Evolutionary conservation across 2,329 filamentous ascomycete species (phyloP).

Genomic region (Fusarium burgessii): DNA sequence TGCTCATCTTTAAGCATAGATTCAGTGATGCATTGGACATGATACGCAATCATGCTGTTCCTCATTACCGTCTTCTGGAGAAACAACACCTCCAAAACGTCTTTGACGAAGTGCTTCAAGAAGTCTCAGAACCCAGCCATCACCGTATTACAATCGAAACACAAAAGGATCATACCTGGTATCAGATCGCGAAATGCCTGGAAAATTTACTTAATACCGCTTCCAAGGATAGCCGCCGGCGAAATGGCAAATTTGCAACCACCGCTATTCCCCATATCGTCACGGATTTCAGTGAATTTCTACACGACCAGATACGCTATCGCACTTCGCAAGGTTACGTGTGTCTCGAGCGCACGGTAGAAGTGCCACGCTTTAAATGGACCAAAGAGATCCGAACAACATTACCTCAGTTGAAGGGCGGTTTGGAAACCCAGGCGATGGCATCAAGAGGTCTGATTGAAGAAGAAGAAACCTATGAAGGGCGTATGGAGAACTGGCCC

Average conservation of each 20-base stretch:
- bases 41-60: conserved; percentile 57
- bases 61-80: conserved; percentile 50
- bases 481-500: conserved; percentile 41
- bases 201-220: conserved; percentile 44
- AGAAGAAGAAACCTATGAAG: conserved; percentile 20
- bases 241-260: conserved; percentile 38
- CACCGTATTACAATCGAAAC: conserved; percentile 48
- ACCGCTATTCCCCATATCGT: conserved; percentile 49
- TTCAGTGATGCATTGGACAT: conserved; percentile 51
- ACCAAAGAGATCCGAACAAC: conserved; percentile 38
- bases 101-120: conserved; percentile 51
- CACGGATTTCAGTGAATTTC: conserved; percentile 51
- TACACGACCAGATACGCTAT: conserved; percentile 49
- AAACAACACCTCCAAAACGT: conserved; percentile 46
- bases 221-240: conserved; percentile 38
- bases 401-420: conserved; percentile 44
- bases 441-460: conserved; percentile 27
- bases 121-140: conserved; percentile 22
- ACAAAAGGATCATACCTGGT: conserved; percentile 50
- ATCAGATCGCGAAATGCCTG: conserved; percentile 48
- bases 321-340: conserved; percentile 51
- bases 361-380: conserved; percentile 42
- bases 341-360: conserved; percentile 41
- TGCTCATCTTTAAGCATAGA: conserved; percentile 50
- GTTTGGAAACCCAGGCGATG: conserved; percentile 18